These are phyloP conservation scores for Pinus albicaulis DNA, from an alignment of 75 land plant genomes.

Conservation along the genomic window DNA sequence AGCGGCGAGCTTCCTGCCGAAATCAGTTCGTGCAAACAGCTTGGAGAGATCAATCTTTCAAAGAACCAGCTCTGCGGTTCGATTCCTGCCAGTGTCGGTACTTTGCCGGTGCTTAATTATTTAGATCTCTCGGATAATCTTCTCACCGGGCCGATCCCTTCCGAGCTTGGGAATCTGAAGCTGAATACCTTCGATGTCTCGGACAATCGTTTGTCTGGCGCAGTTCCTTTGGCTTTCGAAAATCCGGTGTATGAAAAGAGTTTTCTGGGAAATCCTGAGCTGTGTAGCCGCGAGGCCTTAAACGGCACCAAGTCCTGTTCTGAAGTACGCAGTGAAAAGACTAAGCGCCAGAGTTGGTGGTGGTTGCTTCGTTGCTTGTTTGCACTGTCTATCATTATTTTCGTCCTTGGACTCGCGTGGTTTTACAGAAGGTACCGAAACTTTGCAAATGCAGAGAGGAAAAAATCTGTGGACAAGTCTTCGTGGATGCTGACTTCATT, in stretches of 20 bases:
- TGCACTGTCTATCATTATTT: constrained; percentile 32
- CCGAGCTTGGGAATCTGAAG: constrained; percentile 44
- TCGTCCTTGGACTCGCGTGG: constrained; percentile 40
- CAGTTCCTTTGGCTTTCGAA: constrained; percentile 35
- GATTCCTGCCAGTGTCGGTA: constrained; percentile 41
- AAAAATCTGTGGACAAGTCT: constrained; percentile 14
- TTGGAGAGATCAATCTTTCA: constrained; percentile 52
- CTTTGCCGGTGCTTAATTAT: constrained; percentile 42
- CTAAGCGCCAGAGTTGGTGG: background rate
- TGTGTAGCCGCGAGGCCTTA: constrained; percentile 30
- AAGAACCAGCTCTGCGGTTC: constrained; percentile 31
- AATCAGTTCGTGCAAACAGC: constrained; percentile 36
- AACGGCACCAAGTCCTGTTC: background rate
- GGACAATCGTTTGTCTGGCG: constrained; percentile 59
- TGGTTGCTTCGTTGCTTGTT: constrained; percentile 45
- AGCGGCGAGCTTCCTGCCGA: constrained; percentile 31
- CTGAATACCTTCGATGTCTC: constrained; percentile 66
- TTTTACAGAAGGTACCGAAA: constrained; percentile 40
- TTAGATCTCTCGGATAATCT: constrained; percentile 60
- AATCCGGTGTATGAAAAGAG: constrained; percentile 31
- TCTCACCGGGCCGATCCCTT: constrained; percentile 58
- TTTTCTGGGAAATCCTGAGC: constrained; percentile 63
- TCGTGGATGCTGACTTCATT: constrained; percentile 81
- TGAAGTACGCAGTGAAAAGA: background rate
- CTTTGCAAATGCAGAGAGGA: constrained; percentile 27